Percentiles rank a stretch among this genome's conserved stretches.
These are phyloP conservation scores for Rutidosis leptorrhynchoides DNA, from an alignment of 129 eudicot genomes.

Conservation along the genomic window DNA sequence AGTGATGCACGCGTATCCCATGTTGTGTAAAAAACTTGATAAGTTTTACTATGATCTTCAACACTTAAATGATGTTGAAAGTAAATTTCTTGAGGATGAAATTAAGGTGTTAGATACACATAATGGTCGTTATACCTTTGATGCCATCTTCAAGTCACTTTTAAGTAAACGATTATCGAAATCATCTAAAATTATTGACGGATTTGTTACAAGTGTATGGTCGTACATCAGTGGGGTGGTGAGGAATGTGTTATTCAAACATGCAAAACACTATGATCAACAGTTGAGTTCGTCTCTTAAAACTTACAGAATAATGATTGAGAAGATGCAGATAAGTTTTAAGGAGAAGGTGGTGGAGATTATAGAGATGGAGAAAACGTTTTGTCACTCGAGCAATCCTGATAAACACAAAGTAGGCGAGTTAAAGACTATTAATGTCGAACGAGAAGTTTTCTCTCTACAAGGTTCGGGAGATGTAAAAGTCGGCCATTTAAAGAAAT, in stretches of 20 bases:
- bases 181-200: neutral
- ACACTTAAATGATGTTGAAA: neutral
- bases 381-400: neutral
- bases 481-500: neutral
- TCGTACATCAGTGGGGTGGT: neutral
- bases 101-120: neutral
- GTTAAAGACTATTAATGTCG: neutral
- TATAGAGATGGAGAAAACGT: neutral
- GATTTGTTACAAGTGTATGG: neutral
- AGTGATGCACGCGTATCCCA: neutral
- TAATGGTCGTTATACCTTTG: neutral
- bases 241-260: neutral
- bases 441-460: neutral
- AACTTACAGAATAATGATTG: neutral
- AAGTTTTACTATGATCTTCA: neutral
- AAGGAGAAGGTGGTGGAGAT: neutral
- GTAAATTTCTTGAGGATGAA: conserved; percentile 4
- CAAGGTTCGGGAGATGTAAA: conserved; percentile 2
- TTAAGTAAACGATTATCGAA: neutral
- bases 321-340: neutral
- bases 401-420: neutral
- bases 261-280: neutral
- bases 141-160: neutral
- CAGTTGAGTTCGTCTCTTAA: neutral
- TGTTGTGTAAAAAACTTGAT: neutral